phyloP scores from a whole-genome alignment of 768 basidiomycete genomes.

The Collybia nuda region DNA sequence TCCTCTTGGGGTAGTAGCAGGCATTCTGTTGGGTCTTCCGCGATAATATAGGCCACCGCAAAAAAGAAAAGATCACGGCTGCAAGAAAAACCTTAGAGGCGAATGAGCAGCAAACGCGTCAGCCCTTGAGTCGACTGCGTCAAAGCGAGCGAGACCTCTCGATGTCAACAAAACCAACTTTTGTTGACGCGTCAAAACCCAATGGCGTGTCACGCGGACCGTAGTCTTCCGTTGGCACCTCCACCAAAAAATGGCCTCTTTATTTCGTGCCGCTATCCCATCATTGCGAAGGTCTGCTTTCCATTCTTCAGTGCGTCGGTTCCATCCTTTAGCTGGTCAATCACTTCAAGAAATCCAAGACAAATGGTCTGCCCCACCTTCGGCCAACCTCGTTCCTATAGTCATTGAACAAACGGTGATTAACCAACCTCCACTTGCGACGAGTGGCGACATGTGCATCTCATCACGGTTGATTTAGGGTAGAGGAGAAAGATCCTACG shows the following conservation, averaged over 20 bases:
- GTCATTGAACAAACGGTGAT: conserved; percentile 89
- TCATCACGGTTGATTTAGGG: no score
- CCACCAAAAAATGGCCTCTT: conserved; percentile 22
- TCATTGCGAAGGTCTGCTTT: conserved; percentile 17
- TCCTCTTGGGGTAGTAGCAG: conserved; percentile 22
- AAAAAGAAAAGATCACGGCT: no score
- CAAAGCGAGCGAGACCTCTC: not conserved
- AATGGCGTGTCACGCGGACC: conserved; percentile 26
- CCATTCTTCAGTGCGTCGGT: conserved; percentile 33
- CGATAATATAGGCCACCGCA: no score
- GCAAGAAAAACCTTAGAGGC: no score
- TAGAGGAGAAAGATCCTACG: conserved; percentile 87
- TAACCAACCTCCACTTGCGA: conserved; percentile 8
- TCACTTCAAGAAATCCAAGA: conserved; percentile 30
- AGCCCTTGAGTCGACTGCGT: not conserved
- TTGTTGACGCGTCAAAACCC: conserved; percentile 39
- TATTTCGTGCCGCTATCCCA: conserved; percentile 20
- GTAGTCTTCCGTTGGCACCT: conserved; percentile 7
- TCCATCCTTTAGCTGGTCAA: conserved; percentile 54
- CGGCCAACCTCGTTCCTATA: conserved; percentile 79
- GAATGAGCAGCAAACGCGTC: not conserved
- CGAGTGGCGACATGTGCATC: no score
- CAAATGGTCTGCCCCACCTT: conserved; percentile 39
- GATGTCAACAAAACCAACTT: conserved; percentile 18
- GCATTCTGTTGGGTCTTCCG: not conserved